A percentile compares a stretch with the other conserved stretches of the same genome.
These are phyloP conservation scores for Blastobotrys malaysiensis DNA, from an alignment of 1,139 yeast species.

Conservation along the genomic window DNA sequence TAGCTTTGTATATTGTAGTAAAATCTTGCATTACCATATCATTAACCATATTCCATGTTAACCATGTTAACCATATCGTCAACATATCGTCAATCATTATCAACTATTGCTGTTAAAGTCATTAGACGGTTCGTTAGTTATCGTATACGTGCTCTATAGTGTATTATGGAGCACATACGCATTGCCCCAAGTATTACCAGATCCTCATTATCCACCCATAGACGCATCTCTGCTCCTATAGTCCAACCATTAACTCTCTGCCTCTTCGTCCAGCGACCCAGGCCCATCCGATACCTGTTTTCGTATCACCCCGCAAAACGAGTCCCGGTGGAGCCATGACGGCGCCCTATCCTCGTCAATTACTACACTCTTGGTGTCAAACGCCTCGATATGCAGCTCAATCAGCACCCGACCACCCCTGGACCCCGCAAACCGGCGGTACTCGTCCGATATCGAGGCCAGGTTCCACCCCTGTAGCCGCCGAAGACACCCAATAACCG, in stretches of 20 bases:
- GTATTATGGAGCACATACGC: no score
- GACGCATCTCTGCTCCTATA: no score
- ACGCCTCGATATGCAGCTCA: slow-evolving; percentile 82
- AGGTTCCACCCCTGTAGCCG: slow-evolving; percentile 93
- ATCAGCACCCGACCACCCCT: slow-evolving; percentile 89
- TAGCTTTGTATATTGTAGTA: not conserved
- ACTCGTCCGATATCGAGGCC: slow-evolving; percentile 91
- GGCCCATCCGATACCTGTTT: not conserved
- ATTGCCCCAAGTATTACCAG: no score
- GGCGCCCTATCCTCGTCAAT: slow-evolving; percentile 45
- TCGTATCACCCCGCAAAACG: not conserved
- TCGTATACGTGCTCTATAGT: no score
- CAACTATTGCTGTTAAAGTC: no score
- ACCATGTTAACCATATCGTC: no score
- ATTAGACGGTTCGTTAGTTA: no score
- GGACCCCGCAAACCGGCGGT: slow-evolving; percentile 86
- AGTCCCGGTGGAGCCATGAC: slow-evolving; percentile 35
- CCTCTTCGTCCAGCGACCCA: not conserved
- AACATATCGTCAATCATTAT: no score
- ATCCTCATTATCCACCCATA: no score
- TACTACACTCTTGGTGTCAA: slow-evolving; percentile 55
- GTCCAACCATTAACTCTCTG: no score
- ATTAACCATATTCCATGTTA: no score
- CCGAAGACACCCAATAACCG: slow-evolving; percentile 88
- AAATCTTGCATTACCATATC: not conserved